Evolutionary conservation across 768 basidiomycete species (phyloP).

Genomic region (Boletus insuetus): DNA sequence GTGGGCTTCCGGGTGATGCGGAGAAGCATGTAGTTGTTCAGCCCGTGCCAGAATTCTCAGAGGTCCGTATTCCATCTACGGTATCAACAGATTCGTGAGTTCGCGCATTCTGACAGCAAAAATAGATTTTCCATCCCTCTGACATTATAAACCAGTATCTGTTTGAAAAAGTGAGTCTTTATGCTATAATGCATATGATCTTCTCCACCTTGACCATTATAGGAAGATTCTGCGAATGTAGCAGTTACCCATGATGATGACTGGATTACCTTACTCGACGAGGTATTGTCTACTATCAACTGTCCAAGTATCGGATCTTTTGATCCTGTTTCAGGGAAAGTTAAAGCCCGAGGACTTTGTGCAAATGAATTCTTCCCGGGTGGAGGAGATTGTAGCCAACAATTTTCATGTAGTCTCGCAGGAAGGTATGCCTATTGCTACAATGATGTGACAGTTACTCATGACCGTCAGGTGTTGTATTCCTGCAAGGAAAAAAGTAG

Average conservation of each 20-base stretch:
- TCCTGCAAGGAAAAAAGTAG: not conserved
- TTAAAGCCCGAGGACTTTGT: not conserved
- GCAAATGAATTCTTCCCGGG: not conserved
- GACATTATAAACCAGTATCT: constrained; percentile 10
- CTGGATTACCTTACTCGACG: not conserved
- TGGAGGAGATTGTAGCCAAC: not conserved
- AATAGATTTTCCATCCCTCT: constrained; percentile 11
- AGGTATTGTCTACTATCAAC: no score
- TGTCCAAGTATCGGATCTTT: not conserved
- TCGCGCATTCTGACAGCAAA: not conserved
- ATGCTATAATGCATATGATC: not conserved
- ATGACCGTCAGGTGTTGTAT: constrained; percentile 1
- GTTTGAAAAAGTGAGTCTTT: not conserved
- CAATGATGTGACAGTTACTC: not conserved
- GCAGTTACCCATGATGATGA: constrained; percentile 8
- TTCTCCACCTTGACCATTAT: not conserved
- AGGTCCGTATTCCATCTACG: not conserved
- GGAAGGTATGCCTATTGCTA: not conserved
- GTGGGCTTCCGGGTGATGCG: not conserved
- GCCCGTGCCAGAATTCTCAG: not conserved
- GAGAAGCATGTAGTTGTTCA: not conserved
- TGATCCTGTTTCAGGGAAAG: not conserved
- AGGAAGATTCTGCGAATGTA: not conserved
- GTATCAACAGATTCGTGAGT: no score
- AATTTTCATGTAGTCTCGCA: constrained; percentile 1